A percentile compares a stretch with the other conserved stretches of the same genome.
These are phyloP conservation scores for Chloranthus sessilifolius DNA, from an alignment of 164 flowering plant species.

Conservation along the genomic window DNA sequence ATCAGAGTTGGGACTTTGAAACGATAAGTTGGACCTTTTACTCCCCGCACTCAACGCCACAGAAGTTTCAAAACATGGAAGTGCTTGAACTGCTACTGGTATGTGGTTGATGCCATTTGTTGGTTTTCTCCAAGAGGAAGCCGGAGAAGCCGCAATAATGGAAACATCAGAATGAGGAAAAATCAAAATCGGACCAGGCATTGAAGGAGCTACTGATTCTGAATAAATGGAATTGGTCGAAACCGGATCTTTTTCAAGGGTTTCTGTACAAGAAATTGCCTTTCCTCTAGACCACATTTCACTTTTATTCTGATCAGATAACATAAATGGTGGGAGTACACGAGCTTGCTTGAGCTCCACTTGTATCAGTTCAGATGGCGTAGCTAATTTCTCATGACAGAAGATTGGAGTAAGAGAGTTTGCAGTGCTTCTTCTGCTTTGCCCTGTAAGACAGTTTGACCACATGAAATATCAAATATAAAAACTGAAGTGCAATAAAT, in stretches of 20 bases:
- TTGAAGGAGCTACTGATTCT: constrained; percentile 15
- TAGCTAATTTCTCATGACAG: constrained; percentile 11
- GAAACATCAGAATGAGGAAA: constrained; percentile 12
- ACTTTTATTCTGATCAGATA: constrained; percentile 18
- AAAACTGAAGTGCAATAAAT: too few species aligned
- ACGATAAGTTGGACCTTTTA: constrained; percentile 12
- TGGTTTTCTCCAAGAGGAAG: constrained; percentile 26
- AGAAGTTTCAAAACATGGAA: constrained; percentile 14
- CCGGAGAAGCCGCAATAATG: constrained; percentile 18
- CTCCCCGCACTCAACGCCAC: constrained; percentile 1
- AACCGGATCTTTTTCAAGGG: constrained; percentile 26
- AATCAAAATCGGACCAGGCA: constrained; percentile 9
- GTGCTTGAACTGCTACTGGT: constrained; percentile 19
- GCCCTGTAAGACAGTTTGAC: constrained; percentile 38
- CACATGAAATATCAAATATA: too few species aligned
- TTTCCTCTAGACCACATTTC: constrained; percentile 19
- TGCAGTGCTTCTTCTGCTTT: constrained; percentile 10
- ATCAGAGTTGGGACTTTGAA: constrained; percentile 10
- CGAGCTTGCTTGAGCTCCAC: constrained; percentile 20
- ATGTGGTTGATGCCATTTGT: constrained; percentile 14
- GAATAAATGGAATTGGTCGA: constrained; percentile 1
- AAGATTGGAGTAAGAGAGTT: constrained; percentile 9
- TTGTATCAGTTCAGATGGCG: constrained; percentile 17
- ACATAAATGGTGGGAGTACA: constrained; percentile 17
- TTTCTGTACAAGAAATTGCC: constrained; percentile 32